Evolutionary conservation across 2,329 filamentous ascomycete genomes (phyloP).

Genomic region (Trichophyton verrucosum): DNA sequence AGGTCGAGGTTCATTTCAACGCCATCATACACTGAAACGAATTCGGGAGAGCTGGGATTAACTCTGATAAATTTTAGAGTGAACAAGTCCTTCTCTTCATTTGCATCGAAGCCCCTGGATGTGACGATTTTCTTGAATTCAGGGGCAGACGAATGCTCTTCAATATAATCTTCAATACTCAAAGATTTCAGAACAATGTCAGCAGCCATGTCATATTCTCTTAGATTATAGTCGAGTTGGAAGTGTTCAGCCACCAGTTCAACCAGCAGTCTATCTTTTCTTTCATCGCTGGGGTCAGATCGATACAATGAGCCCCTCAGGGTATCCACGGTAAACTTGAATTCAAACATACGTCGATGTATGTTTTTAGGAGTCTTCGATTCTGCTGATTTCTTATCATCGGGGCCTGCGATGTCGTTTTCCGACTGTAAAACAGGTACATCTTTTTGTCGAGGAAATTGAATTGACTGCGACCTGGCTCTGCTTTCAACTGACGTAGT

Average conservation of each 20-base stretch:
- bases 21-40: slow-evolving; percentile 80
- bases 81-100: slow-evolving; percentile 69
- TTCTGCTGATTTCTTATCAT: slow-evolving; percentile 28
- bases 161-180: slow-evolving; percentile 88
- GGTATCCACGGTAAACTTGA: slow-evolving; percentile 91
- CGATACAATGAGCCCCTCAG: slow-evolving; percentile 85
- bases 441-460: slow-evolving; percentile 57
- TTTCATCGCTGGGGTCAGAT: slow-evolving; percentile 64
- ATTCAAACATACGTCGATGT: slow-evolving; percentile 85
- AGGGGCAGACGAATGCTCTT: slow-evolving; percentile 58
- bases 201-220: slow-evolving; percentile 84
- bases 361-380: slow-evolving; percentile 49
- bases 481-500: slow-evolving; percentile 25
- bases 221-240: slow-evolving; percentile 71
- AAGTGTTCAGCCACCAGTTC: slow-evolving; percentile 87
- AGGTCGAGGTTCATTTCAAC: slow-evolving; percentile 89
- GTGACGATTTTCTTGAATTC: slow-evolving; percentile 98
- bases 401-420: slow-evolving; percentile 41
- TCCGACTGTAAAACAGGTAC: slow-evolving; percentile 63
- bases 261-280: slow-evolving; percentile 69
- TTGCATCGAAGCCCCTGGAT: slow-evolving; percentile 59
- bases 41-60: slow-evolving; percentile 83
- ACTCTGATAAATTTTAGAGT: slow-evolving; percentile 81
- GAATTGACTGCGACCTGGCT: slow-evolving; percentile 55
- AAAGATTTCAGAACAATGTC: slow-evolving; percentile 79